Base-by-base conservation (phyloP, 441 rosid genomes). In the Eruca vesicaria region DNA sequence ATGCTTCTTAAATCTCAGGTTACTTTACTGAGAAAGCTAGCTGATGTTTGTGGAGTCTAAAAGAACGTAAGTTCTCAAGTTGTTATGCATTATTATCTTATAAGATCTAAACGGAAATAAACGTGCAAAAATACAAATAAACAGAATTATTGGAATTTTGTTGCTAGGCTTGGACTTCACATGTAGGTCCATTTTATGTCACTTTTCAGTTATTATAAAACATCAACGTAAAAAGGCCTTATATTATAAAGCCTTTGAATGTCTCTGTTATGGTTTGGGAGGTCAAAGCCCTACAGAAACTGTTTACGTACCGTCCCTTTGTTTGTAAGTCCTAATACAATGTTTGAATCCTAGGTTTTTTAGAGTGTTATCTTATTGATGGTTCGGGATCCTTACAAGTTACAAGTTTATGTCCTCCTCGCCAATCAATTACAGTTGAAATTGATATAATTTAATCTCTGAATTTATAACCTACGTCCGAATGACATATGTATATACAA, bases 1-100 rank as follows among this genome's bases (percentile, higher is more conserved):
- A 11, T 71, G 32, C 63, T 67, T 66, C 80, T 80, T 48, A 63
- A 72, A 36, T 72, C 78, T 66, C 78, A 76, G 67, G 83, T 80
- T 72, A 32, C 41, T 62, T 62, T 80, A 5, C 80, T 80, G 28
- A 71, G 58, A 76, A 63, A 53, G 6, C 55, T 80, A 67, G 73
- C 67, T 60, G 73, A 71, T 52, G 29, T 75, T 0, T 66, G 31
- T 33, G 80, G 70, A 14, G 63, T 79, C 66, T 79, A 79, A 66
- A 52, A 72, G 69, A 72, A 62, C 41, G 60, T 12, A 68, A 78
- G 60, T 67, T 73, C 71, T 62, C 67, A 63, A 55, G 43, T 69
- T 56, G 55, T 69, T 52, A 63, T 56, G 53, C 71, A 70, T 63
- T 36, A 11, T n/a, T 36, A 11, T n/a, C 55, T 52, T 52, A 35